phyloP scores from a whole-genome alignment of 108 stramenopile genomes.

The Pseudonitzschia multistriata region DNA sequence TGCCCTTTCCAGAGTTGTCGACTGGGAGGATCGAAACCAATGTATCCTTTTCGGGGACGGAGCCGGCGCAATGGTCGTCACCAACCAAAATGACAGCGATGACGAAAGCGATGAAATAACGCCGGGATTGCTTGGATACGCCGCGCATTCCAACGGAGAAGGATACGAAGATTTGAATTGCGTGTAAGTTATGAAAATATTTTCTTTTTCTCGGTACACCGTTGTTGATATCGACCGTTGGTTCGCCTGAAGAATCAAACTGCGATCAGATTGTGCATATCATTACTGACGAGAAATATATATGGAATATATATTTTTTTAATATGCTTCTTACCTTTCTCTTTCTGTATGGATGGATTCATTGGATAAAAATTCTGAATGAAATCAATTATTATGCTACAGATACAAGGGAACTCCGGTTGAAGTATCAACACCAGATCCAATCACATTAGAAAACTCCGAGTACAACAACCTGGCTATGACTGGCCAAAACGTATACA shows the following conservation, averaged over 20 bases:
- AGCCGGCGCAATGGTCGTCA: slow-evolving; percentile 92
- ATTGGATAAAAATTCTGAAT: no score
- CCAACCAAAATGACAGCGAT: slow-evolving; percentile 45
- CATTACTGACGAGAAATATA: no score
- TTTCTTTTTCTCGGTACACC: no score
- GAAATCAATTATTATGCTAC: no score
- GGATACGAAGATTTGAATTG: slow-evolving; percentile 86
- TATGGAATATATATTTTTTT: no score
- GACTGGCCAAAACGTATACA: slow-evolving; percentile 95
- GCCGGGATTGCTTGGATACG: slow-evolving; percentile 84
- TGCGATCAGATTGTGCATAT: no score
- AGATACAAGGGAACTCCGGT: slow-evolving; percentile 75
- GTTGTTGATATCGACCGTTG: no score
- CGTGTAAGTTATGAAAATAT: slow-evolving; percentile 47
- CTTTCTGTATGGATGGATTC: no score
- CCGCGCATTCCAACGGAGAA: slow-evolving; percentile 90
- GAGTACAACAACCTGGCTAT: slow-evolving; percentile 79
- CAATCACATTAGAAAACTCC: slow-evolving; percentile 59
- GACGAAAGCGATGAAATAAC: slow-evolving; percentile 9
- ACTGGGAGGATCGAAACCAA: slow-evolving; percentile 95
- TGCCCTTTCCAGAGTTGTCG: slow-evolving; percentile 91
- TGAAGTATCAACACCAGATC: slow-evolving; percentile 66
- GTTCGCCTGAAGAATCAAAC: no score
- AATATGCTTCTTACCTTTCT: not conserved
- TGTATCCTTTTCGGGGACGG: slow-evolving; percentile 98